Evolutionary conservation across 2,329 filamentous ascomycete species (phyloP).

Genomic region (Aspergillus ochraceus): DNA sequence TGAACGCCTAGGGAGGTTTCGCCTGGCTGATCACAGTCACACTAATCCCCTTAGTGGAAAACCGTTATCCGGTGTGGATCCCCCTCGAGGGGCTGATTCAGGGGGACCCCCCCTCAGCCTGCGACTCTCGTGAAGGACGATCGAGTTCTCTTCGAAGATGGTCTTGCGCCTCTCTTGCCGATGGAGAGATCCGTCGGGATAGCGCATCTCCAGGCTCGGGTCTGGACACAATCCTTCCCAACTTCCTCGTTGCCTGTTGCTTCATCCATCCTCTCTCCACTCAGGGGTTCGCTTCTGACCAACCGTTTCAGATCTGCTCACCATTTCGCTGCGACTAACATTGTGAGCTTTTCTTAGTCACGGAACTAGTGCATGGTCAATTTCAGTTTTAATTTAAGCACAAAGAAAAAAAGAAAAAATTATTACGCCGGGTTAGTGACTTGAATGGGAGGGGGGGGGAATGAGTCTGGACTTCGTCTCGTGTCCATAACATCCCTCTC

Average conservation of each 20-base stretch:
- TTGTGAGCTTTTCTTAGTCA: conserved; percentile 13
- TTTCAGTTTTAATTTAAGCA: conserved; percentile 20
- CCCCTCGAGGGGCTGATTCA: conserved; percentile 14
- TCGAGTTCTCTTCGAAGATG: neutral
- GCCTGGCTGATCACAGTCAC: neutral
- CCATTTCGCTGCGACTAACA: conserved; percentile 9
- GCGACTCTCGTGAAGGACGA: neutral
- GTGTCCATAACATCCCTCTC: neutral
- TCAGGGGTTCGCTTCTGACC: conserved; percentile 8
- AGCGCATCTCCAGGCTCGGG: neutral
- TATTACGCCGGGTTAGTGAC: conserved; percentile 1
- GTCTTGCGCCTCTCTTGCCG: neutral
- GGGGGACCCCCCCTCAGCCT: conserved; percentile 7
- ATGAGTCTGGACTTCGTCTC: conserved; percentile 5
- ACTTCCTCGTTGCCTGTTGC: neutral
- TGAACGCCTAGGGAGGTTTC: neutral
- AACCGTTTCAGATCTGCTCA: conserved; percentile 16
- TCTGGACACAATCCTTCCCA: neutral
- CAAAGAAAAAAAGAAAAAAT: conserved; percentile 10
- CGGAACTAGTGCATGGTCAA: conserved; percentile 15
- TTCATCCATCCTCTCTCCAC: conserved; percentile 3
- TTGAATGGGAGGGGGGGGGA: neutral
- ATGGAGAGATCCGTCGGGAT: neutral
- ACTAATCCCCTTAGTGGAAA: conserved; percentile 12
- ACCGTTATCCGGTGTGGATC: conserved; percentile 19